Base-by-base conservation (phyloP, 2,329 filamentous ascomycete species). In the Penicillium olsonii region DNA sequence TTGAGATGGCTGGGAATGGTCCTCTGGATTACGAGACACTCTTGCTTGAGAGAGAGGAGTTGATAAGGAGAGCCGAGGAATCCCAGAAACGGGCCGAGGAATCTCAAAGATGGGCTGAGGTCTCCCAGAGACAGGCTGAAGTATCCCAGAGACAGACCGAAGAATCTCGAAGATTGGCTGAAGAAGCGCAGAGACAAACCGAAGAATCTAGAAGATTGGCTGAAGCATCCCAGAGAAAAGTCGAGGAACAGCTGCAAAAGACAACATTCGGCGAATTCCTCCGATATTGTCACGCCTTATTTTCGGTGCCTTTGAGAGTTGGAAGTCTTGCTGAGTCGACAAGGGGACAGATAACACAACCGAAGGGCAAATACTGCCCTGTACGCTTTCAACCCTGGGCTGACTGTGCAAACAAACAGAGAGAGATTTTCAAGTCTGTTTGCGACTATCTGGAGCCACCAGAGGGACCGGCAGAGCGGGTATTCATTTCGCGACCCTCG, bases 321-420 rank as follows among this genome's bases (percentile, higher is more conserved):
- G 42, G 35, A 48, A 37, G 22, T 7, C 52, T 46, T 4, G 53
- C 42, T 42, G 29, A 19, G 20, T 67, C 58, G n/a, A 67, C 59
- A 5, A 62, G 55, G 22, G 56, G 62, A 4, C 52, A 43, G 8
- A 62, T 66, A 2, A 47, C 52, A 2, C 12, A 38, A 7, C 61
- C 55, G 6, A 55, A 34, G 9, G 56, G 56, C 8, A 67, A 68
- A 48, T 51, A 55, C 35, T 67, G 62, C 20, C 63, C 57, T 1
- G 24, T 33, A 29, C 35, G 44, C 37, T 52, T 66, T 22, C 26
- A 11, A 1, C 46, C 29, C 10, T 67, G 54, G 62, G 44, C 39
- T 14, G 54, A 65, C 26, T 67, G 48, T 51, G 15, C 22, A n/a
- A 19, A 6, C 4, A 3, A 37, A 41, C 53, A 65, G 45, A 39